Conservation (phyloP, 2,329 filamentous ascomycete genomes). For the Exophiala sp. region DNA sequence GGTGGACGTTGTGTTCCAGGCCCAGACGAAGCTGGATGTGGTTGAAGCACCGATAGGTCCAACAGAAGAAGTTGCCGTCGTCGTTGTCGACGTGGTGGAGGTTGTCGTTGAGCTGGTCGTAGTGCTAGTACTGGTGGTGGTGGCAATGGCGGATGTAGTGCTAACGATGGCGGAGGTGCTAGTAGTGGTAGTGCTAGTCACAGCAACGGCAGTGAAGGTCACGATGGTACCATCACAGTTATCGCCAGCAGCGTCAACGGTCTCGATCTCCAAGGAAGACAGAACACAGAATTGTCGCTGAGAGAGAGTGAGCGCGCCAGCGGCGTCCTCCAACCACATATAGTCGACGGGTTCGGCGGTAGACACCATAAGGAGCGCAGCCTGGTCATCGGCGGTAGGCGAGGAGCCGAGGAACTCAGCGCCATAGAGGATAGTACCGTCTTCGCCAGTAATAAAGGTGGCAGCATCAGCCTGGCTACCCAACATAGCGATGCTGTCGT, state of each 20-base stretch:
- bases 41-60: slow-evolving; percentile 5
- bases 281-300: slow-evolving; percentile 9
- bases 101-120: background rate
- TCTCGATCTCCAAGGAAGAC: too few relatives aligned
- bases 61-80: background rate
- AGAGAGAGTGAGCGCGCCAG: background rate
- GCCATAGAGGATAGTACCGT: background rate
- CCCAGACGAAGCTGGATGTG: background rate
- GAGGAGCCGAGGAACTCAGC: too few relatives aligned
- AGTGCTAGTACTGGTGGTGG: background rate
- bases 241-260: too few relatives aligned
- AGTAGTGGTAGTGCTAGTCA: too few relatives aligned
- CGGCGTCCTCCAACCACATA: background rate
- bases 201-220: too few relatives aligned
- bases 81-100: slow-evolving; percentile 1
- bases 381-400: background rate
- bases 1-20: background rate
- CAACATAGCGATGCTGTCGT: too few relatives aligned
- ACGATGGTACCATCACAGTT: too few relatives aligned
- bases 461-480: background rate
- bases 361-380: background rate
- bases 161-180: too few relatives aligned
- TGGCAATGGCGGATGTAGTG: too few relatives aligned
- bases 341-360: background rate
- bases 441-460: background rate